These are phyloP conservation scores for Hibiscus tridactylites DNA, from an alignment of 345 rosid species.

Conservation along the genomic window DNA sequence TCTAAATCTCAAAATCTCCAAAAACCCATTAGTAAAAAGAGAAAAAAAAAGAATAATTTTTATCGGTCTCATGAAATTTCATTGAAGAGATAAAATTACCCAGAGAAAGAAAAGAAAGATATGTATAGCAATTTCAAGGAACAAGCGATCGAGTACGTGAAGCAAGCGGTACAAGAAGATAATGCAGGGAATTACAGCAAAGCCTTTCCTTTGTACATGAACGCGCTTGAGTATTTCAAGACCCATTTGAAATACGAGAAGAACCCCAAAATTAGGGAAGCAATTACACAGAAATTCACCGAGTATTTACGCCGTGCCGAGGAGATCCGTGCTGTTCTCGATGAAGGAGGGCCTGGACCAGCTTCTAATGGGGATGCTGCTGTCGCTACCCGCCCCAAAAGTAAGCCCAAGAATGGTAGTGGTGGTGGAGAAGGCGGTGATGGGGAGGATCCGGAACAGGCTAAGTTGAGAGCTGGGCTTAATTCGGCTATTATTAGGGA, in stretches of 20 bases:
- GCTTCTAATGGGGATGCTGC: slow-evolving; percentile 60
- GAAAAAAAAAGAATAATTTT: not conserved
- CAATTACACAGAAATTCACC: slow-evolving; percentile 68
- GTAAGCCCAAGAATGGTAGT: slow-evolving; percentile 61
- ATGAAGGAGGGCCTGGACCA: slow-evolving; percentile 61
- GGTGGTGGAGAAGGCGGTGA: slow-evolving; percentile 41
- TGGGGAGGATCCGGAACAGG: slow-evolving; percentile 65
- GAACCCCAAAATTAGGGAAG: slow-evolving; percentile 67
- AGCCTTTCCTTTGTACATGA: slow-evolving; percentile 75
- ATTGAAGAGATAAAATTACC: not conserved
- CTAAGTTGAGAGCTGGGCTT: slow-evolving; percentile 62
- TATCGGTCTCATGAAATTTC: slow-evolving; percentile 14
- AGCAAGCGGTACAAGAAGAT: slow-evolving; percentile 68
- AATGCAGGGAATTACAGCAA: slow-evolving; percentile 69
- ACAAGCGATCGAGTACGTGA: slow-evolving; percentile 77
- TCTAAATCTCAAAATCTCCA: not conserved
- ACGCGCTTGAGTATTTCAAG: slow-evolving; percentile 75
- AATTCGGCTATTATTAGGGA: slow-evolving; percentile 21
- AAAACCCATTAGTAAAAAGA: not conserved
- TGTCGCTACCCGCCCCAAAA: slow-evolving; percentile 54
- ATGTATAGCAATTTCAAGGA: slow-evolving; percentile 88
- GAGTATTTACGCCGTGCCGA: slow-evolving; percentile 78
- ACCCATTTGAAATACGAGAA: slow-evolving; percentile 81
- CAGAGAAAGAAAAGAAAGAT: not conserved
- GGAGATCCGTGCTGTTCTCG: slow-evolving; percentile 75